Percentiles rank a stretch among this genome's conserved stretches.
These are phyloP conservation scores for Elsinoe fawcettii DNA, from an alignment of 2,329 filamentous ascomycete species.

Conservation along the genomic window DNA sequence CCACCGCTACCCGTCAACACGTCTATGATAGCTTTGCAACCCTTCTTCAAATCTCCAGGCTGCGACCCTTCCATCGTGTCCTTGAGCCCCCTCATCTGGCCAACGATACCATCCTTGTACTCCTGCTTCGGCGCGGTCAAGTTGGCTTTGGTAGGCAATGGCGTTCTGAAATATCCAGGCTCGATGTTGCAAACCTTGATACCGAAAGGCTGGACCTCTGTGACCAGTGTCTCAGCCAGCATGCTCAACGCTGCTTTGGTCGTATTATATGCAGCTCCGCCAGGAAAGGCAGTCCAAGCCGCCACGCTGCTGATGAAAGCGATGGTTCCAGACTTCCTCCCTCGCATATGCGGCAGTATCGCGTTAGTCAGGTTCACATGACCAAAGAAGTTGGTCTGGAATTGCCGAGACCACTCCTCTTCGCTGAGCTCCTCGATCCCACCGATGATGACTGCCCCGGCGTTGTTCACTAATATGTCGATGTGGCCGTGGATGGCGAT, in stretches of 20 bases:
- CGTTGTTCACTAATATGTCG: conserved; percentile 36
- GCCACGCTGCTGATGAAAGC: conserved; percentile 39
- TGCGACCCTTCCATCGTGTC: conserved; percentile 41
- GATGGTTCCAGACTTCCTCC: conserved; percentile 20
- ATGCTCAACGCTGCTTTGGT: conserved; percentile 43
- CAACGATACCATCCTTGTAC: conserved; percentile 32
- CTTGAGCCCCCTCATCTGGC: conserved; percentile 28
- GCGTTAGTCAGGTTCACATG: conserved; percentile 21
- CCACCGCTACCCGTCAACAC: conserved; percentile 45
- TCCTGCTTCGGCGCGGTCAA: conserved; percentile 18
- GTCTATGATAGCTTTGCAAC: conserved; percentile 46
- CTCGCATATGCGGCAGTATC: conserved; percentile 23
- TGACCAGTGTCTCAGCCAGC: conserved; percentile 37
- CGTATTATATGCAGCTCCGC: conserved; percentile 34
- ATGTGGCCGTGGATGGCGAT: conserved; percentile 30
- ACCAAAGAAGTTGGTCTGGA: conserved; percentile 23
- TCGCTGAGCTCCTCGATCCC: conserved; percentile 19
- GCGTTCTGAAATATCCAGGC: conserved; percentile 48
- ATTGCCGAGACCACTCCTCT: conserved; percentile 18
- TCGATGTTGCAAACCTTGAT: conserved; percentile 41
- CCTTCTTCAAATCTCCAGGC: conserved; percentile 50
- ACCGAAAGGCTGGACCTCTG: conserved; percentile 37
- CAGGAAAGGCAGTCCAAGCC: conserved; percentile 36
- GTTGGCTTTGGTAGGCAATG: conserved; percentile 35
- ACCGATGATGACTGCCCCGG: conserved; percentile 27